phyloP scores from a whole-genome alignment of 1,139 yeast genomes.

The Kodamaea sp. region DNA sequence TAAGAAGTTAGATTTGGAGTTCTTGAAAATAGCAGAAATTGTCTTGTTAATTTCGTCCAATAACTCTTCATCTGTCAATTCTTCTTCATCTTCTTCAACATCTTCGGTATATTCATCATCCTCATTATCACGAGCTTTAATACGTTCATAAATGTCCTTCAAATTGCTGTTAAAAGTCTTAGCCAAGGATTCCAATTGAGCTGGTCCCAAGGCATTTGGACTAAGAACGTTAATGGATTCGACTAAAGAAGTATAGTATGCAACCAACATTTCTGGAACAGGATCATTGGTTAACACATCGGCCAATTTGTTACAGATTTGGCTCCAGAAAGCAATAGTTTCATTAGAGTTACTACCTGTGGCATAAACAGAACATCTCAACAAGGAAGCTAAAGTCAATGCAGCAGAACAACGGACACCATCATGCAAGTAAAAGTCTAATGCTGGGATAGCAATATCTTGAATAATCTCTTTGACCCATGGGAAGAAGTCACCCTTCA shows the following conservation, averaged over 20 bases:
- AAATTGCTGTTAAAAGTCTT: slow-evolving; percentile 60
- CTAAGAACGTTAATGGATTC: slow-evolving; percentile 70
- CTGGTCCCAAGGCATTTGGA: slow-evolving; percentile 51
- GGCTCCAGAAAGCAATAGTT: slow-evolving; percentile 66
- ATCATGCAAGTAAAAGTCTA: slow-evolving; percentile 88
- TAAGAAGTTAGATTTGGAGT: slow-evolving; percentile 55
- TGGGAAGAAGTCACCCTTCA: slow-evolving; percentile 78
- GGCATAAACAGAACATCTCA: slow-evolving; percentile 65
- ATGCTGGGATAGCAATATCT: slow-evolving; percentile 82
- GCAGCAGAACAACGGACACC: slow-evolving; percentile 93
- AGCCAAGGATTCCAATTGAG: slow-evolving; percentile 57
- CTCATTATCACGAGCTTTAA: slow-evolving; percentile 63
- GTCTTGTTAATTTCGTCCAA: slow-evolving; percentile 82
- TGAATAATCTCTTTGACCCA: slow-evolving; percentile 76
- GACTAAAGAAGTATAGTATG: slow-evolving; percentile 70
- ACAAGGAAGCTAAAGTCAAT: slow-evolving; percentile 71
- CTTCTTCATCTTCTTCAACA: slow-evolving; percentile 75
- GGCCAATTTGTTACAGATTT: slow-evolving; percentile 64
- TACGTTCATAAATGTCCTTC: slow-evolving; percentile 66
- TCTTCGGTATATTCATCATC: slow-evolving; percentile 78
- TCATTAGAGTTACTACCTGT: slow-evolving; percentile 55
- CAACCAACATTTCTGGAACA: slow-evolving; percentile 75
- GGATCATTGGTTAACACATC: slow-evolving; percentile 74
- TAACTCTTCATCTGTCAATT: slow-evolving; percentile 84
- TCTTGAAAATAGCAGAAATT: slow-evolving; percentile 69